These are phyloP conservation scores for Proliferodiscus dingleyae DNA, from an alignment of 2,329 filamentous ascomycete genomes.

Conservation along the genomic window DNA sequence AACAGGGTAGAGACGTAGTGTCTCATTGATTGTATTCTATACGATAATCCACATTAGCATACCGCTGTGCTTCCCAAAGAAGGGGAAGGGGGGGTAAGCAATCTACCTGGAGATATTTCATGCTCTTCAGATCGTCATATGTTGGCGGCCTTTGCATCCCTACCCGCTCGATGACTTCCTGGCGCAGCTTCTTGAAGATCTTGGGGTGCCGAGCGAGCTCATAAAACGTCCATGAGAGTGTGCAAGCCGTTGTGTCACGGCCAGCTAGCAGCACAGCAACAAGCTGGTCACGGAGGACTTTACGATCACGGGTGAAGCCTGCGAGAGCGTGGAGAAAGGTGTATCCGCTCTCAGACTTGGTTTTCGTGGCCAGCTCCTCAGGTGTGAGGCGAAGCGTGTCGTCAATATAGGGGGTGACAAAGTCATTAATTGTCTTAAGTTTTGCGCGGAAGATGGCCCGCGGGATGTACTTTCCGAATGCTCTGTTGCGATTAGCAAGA, in stretches of 20 bases:
- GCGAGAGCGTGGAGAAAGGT: constrained; percentile 86
- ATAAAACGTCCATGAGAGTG: constrained; percentile 77
- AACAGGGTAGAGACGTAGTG: constrained; percentile 69
- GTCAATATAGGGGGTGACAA: constrained; percentile 75
- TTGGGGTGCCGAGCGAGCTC: constrained; percentile 70
- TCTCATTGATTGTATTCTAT: constrained; percentile 68
- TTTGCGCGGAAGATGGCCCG: constrained; percentile 57
- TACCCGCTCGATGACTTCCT: constrained; percentile 65
- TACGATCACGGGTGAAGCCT: constrained; percentile 66
- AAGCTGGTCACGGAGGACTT: constrained; percentile 77
- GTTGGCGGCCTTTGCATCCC: constrained; percentile 61
- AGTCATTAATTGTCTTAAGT: constrained; percentile 66
- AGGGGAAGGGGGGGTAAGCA: neutral
- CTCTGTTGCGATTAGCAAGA: constrained; percentile 36
- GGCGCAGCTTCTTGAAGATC: constrained; percentile 61
- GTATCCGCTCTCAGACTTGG: constrained; percentile 66
- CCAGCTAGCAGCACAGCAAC: constrained; percentile 79
- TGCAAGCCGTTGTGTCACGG: constrained; percentile 79
- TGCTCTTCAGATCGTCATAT: constrained; percentile 77
- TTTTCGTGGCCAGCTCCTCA: constrained; percentile 68
- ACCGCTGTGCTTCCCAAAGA: neutral
- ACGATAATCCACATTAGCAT: constrained; percentile 3
- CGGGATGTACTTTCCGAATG: constrained; percentile 59
- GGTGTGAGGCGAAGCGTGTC: constrained; percentile 62
- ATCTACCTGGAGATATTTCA: constrained; percentile 66